Evolutionary conservation across 306 rosid species (phyloP).

Genomic region (Senna siamea): DNA sequence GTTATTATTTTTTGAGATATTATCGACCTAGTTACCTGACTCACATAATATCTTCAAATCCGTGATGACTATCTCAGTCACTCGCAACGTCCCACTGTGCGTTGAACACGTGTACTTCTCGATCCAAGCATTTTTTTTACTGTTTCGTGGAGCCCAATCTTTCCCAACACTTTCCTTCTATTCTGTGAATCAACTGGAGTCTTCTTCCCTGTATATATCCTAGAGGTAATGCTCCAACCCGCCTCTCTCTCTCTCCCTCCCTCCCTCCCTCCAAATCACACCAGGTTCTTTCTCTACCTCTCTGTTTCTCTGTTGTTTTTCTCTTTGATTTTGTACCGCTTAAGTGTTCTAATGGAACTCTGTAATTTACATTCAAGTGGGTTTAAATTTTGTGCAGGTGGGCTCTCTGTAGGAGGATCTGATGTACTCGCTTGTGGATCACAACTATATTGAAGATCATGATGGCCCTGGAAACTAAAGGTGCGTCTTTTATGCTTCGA

Average conservation of each 20-base stretch:
- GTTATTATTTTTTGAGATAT: too few relatives aligned
- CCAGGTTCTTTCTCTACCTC: constrained; percentile 37
- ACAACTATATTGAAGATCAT: constrained; percentile 55
- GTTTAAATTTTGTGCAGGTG: constrained; percentile 28
- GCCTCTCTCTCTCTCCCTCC: constrained; percentile 10
- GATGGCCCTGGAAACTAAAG: constrained; percentile 70
- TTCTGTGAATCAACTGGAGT: constrained; percentile 15
- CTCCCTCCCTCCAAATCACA: constrained; percentile 31
- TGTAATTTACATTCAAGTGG: constrained; percentile 6
- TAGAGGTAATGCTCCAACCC: neutral
- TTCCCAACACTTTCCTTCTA: neutral
- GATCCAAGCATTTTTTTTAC: neutral
- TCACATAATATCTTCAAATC: constrained; percentile 3
- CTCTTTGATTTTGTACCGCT: constrained; percentile 4
- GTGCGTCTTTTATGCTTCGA: constrained; percentile 32
- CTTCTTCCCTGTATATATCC: neutral
- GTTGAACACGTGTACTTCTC: constrained; percentile 10
- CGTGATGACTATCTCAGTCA: constrained; percentile 1
- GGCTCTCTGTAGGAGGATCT: constrained; percentile 56
- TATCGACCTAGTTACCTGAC: neutral
- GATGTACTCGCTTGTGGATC: constrained; percentile 71
- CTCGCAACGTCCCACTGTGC: neutral
- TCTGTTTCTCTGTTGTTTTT: neutral
- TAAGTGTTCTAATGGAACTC: constrained; percentile 12
- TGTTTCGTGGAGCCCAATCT: constrained; percentile 29